Evolutionary conservation across 768 basidiomycete genomes (phyloP), one percentile per base, ranked within the genome.

Genomic region (Lactarius vividus): DNA sequence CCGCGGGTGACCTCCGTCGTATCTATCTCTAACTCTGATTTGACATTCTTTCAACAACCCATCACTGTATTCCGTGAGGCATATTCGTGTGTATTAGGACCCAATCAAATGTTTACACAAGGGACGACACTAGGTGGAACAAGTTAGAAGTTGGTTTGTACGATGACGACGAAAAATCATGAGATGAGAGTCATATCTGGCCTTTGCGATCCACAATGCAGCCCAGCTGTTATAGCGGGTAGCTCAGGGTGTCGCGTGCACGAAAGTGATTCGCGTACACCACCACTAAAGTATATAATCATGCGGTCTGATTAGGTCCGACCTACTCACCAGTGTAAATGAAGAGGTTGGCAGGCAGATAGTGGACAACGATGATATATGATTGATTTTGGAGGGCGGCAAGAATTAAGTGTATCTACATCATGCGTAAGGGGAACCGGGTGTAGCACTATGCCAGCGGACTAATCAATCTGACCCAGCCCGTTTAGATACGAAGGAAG

Each of bases 381-480:
- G 31, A 64, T 63, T 69, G 68, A 66, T 72, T 67, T 61, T 66
- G 37, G 20, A 56, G 29, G 49, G 26, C 9, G 46, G 53, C 6
- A 57, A n/a, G 62, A 37, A 65, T 54, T 52, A 65, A 55, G 63
- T 49, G 44, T 63, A 69, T 70, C 59, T 67, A 71, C 46, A 61
- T 33, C 44, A 46, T 42, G 56, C 20, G 52, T 59, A 53, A 20
- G 39, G 20, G 59, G 46, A 61, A 26, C 37, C 37, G 59, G 39
- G 66, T 44, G 77, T 71, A 61, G 53, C 66, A 71, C 87, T 77
- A 97, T 74, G 95, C 95, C 71, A 96, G 86, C 28, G 95, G 94
- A 76, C 92, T 96, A 78, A 97, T 92, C 74, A 97, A 84, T 80
- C 95, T 97, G 52, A 28, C 26, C 23, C 35, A 31, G 60, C 61